phyloP scores from a whole-genome alignment of 768 basidiomycete genomes.

The Chlorophyllum brunneum region DNA sequence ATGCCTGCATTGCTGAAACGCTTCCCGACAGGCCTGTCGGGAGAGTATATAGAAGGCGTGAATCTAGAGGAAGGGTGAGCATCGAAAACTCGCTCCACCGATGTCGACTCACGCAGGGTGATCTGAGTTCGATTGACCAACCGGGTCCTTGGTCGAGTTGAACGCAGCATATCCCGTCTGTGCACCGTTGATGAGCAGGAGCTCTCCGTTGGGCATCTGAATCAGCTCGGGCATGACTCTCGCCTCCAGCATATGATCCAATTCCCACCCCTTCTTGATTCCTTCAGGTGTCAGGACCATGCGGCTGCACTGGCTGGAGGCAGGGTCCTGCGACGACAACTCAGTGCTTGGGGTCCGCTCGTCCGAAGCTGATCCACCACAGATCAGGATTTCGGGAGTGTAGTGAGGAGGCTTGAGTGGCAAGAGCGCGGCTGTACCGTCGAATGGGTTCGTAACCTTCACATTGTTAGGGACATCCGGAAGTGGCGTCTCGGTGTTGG shows the following conservation, averaged over 20 bases:
- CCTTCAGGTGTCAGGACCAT: conserved; percentile 38
- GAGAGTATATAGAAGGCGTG: conserved; percentile 47
- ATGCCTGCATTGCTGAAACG: conserved; percentile 45
- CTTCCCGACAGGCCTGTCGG: conserved; percentile 35
- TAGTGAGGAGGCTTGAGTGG: conserved; percentile 35
- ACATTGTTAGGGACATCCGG: conserved; percentile 44
- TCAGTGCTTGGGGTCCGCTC: conserved; percentile 25
- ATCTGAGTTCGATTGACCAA: conserved; percentile 25
- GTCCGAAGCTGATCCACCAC: conserved; percentile 37
- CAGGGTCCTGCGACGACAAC: conserved; percentile 37
- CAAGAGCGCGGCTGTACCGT: conserved; percentile 33
- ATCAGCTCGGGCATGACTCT: conserved; percentile 37
- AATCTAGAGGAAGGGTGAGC: conserved; percentile 16
- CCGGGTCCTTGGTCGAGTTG: conserved; percentile 26
- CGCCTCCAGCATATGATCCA: conserved; percentile 39
- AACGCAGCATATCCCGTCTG: conserved; percentile 38
- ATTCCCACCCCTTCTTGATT: conserved; percentile 40
- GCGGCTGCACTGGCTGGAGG: conserved; percentile 39
- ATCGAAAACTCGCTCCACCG: not conserved
- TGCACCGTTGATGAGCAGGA: conserved; percentile 42
- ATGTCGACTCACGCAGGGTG: conserved; percentile 24
- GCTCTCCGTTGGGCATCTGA: conserved; percentile 39
- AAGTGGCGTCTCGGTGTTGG: conserved; percentile 32
- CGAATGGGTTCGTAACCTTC: conserved; percentile 37
- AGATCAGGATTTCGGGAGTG: conserved; percentile 43